Percentiles rank a stretch among this genome's conserved stretches.
Evolutionary conservation across 345 rosid genomes (phyloP).

Genomic region (Citrus maxima): DNA sequence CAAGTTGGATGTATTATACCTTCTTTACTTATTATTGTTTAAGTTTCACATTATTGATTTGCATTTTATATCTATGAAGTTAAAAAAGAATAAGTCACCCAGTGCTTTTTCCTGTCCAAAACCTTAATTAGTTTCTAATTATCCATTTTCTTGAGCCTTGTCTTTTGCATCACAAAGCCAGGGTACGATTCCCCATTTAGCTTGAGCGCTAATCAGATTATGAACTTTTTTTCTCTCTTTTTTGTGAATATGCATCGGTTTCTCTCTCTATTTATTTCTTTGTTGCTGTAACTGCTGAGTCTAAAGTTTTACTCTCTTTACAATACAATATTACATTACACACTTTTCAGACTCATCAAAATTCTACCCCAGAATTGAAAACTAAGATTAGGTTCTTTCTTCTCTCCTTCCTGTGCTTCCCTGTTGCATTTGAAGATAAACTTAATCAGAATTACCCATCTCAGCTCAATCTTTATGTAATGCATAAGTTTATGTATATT

Average conservation of each 20-base stretch:
- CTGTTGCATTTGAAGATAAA: not conserved
- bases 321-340: not conserved
- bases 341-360: not conserved
- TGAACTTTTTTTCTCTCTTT: too few species aligned
- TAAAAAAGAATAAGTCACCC: not conserved
- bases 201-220: not conserved
- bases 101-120: not conserved
- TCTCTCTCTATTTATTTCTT: not conserved
- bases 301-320: not conserved
- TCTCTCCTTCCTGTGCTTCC: not conserved
- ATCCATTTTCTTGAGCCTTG: not conserved
- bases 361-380: not conserved
- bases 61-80: not conserved
- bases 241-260: not conserved
- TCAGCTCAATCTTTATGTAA: not conserved
- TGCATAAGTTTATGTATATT: not conserved
- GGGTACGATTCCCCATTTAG: not conserved
- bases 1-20: not conserved
- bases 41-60: not conserved
- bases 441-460: not conserved
- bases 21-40: not conserved
- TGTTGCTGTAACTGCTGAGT: not conserved
- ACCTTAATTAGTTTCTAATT: not conserved
- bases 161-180: not conserved
- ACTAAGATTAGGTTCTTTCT: not conserved